Base-by-base conservation (phyloP, 495 filamentous ascomycete species). In the Coniosporium apollinis region DNA sequence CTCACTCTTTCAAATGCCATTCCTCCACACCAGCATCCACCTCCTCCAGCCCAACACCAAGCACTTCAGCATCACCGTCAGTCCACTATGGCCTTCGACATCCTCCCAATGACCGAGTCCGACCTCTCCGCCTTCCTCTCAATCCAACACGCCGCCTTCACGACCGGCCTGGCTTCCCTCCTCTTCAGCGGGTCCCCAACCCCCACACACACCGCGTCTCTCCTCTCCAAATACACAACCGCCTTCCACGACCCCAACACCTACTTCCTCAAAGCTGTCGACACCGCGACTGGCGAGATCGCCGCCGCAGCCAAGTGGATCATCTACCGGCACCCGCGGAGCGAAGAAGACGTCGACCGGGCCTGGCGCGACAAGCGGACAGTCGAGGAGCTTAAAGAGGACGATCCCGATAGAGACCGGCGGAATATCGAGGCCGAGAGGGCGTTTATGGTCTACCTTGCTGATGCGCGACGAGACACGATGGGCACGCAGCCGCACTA, bases 41-140 rank as follows among this genome's bases (percentile, higher is more conserved):
- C 4, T 3, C 26, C 13, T 18, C 18, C n/a, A 19, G 8, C 26
- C 19, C 3, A 19, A 9, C n/a, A 15, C 29, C 29, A 31, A 31
- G 21, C 22, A 25, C n/a, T n/a, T n/a, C n/a, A n/a, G n/a, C n/a
- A n/a, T n/a, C n/a, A n/a, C n/a, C n/a, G n/a, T n/a, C n/a, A n/a
- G n/a, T n/a, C 29, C 6, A 40, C 11, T 8, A 47, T 47, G 47
- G 36, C 39, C 21, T 33, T 50, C 32, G 21, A 33, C 13, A 10
- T 44, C n/a, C 24, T 19, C 34, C 37, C 17, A 13, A 17, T 47
- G 17, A 15, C 22, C 14, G 21, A 37, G 21, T 14, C 33, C 14
- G 45, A 47, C 32, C 39, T 39, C 19, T 36, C 41, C 3, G 36
- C 41, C 34, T 43, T 43, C 40, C 35, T 42, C 22, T 15, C 26